Evolutionary conservation across 257 asterid species (phyloP).

Genomic region (Apocynum venetum): DNA sequence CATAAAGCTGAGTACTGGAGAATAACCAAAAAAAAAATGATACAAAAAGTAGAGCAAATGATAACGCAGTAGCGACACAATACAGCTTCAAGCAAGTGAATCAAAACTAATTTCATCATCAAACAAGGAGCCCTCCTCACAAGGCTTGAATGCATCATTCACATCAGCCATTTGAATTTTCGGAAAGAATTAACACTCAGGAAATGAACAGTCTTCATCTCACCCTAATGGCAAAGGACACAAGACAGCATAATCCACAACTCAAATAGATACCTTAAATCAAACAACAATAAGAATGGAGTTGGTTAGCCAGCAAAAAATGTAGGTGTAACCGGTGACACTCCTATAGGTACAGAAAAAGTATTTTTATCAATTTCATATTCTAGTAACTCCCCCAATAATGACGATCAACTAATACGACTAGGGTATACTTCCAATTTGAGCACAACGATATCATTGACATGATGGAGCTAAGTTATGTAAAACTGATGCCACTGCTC

Average conservation of each 20-base stretch:
- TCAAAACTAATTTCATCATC: background rate
- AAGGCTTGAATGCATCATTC: background rate
- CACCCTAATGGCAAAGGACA: too few relatives aligned
- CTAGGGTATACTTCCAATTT: background rate
- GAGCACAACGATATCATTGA: background rate
- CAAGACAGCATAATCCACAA: too few relatives aligned
- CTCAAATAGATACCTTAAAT: too few relatives aligned
- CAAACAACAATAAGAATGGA: background rate
- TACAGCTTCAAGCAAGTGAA: background rate
- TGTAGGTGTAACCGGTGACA: background rate
- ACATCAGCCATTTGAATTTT: background rate
- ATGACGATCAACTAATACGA: background rate
- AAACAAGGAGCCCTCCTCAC: background rate
- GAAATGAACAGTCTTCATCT: background rate
- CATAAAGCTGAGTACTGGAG: background rate
- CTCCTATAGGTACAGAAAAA: background rate
- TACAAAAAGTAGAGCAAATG: background rate
- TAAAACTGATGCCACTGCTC: background rate
- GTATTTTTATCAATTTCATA: background rate
- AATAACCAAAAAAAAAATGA: background rate
- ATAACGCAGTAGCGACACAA: background rate
- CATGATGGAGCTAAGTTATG: background rate
- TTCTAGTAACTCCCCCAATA: background rate
- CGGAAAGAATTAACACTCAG: background rate
- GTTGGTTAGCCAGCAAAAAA: background rate